phyloP scores from a whole-genome alignment of 1,284 basidiomycete species.

The Hymenochaete sp. region DNA sequence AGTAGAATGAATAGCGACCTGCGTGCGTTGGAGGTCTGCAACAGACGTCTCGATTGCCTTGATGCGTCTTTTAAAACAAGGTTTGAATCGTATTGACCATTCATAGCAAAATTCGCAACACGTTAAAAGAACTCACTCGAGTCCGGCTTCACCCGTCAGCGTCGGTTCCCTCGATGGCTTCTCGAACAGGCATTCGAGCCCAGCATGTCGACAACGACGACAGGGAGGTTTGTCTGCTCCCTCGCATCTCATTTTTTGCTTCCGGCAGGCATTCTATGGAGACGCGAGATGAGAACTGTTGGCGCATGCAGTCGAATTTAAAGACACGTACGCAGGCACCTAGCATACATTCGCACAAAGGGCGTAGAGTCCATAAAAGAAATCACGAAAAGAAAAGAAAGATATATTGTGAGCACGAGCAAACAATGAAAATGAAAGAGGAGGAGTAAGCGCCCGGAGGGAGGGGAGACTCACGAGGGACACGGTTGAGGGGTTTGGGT shows the following conservation, averaged over 20 bases:
- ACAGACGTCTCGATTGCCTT: slow-evolving; percentile 79
- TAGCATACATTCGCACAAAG: slow-evolving; percentile 30
- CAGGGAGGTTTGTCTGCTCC: slow-evolving; percentile 89
- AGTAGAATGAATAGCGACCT: slow-evolving; percentile 63
- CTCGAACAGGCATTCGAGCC: slow-evolving; percentile 82
- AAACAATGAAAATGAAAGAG: slow-evolving; percentile 19
- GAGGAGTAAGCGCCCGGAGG: slow-evolving; percentile 1
- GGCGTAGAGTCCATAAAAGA: neutral
- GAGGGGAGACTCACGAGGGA: slow-evolving; percentile 55
- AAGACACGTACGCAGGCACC: slow-evolving; percentile 63
- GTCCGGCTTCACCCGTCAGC: slow-evolving; percentile 75
- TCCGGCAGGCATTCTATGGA: slow-evolving; percentile 68
- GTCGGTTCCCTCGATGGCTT: slow-evolving; percentile 80
- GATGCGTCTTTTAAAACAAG: slow-evolving; percentile 54
- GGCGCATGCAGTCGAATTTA: slow-evolving; percentile 18
- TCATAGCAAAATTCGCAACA: too few relatives aligned
- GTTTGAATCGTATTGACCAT: too few relatives aligned
- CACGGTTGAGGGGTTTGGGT: slow-evolving; percentile 72
- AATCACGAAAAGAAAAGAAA: neutral
- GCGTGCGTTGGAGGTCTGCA: slow-evolving; percentile 61
- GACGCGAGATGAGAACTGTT: neutral
- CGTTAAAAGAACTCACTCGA: slow-evolving; percentile 56
- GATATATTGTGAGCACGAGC: slow-evolving; percentile 16
- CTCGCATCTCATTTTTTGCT: slow-evolving; percentile 85
- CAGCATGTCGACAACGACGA: slow-evolving; percentile 77